Evolutionary conservation across 441 rosid genomes (phyloP), one percentile per base, ranked within the genome.

Genomic region (Biscutella laevigata): DNA sequence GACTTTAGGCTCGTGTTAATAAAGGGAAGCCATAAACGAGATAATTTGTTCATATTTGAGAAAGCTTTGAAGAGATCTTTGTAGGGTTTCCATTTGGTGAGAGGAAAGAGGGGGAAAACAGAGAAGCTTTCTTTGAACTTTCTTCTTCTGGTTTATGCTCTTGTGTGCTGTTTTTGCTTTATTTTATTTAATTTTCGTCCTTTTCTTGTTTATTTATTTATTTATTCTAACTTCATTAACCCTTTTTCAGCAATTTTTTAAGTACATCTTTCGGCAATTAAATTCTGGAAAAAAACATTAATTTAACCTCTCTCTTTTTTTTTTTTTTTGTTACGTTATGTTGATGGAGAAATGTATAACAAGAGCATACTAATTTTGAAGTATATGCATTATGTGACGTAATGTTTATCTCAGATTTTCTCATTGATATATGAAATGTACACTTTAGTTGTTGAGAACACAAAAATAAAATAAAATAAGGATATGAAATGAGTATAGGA

Each of bases 51-150:
- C 65, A 53, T 44, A n/a, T n/a, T 46, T 24, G 14, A 52, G 51
- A 53, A 52, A 71, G 43, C 15, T 64, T 53, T 11, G 8, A 25
- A 65, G 71, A 29, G 65, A 68, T 49, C 55, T 38, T 28, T 27
- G 65, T 34, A 52, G 62, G 49, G 66, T 53, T 74, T 66, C 60
- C 72, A 70, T n/a, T 62, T 50, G 60, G 58, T 53, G 51, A 63
- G 59, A 11, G 54, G 26, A 61, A 34, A 32, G 32, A 57, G 47
- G 60, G 41, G 53, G 65, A 46, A 49, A 60, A 61, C 29, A 52
- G 66, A 41, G 56, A 66, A 59, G 71, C 71, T 66, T 59, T 59
- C 71, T 52, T 59, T 59, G 61, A 59, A 52, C 61, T 59, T 66
- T 53, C 71, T 59, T 44, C 56, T 66, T 52, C 43, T 45, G 49